Percentiles rank a stretch among this genome's conserved stretches.
phyloP scores from a whole-genome alignment of 2,329 filamentous ascomycete species.

The Pestalotiopsis sp. region DNA sequence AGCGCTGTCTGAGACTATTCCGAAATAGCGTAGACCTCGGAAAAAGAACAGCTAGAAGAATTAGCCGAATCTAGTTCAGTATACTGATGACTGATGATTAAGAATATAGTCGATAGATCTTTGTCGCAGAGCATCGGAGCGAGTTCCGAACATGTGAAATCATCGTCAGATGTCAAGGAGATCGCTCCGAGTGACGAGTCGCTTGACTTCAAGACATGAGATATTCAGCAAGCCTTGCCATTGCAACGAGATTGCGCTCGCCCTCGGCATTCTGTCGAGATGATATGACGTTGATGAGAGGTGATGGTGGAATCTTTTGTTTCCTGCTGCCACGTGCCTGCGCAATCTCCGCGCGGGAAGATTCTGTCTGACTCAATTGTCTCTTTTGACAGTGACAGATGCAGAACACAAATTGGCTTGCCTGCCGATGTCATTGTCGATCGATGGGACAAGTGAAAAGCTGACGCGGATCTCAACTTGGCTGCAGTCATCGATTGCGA shows the following conservation, averaged over 20 bases:
- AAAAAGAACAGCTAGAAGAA: background rate
- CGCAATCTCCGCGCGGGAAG: background rate
- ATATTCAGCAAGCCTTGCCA: background rate
- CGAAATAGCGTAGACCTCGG: background rate
- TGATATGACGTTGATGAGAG: background rate
- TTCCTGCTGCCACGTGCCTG: background rate
- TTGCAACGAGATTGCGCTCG: background rate
- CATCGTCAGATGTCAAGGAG: background rate
- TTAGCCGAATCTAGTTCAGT: background rate
- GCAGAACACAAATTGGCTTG: background rate
- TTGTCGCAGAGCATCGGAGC: background rate
- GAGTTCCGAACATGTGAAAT: background rate
- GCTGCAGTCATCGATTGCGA: background rate
- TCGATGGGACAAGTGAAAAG: background rate
- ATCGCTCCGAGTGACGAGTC: background rate
- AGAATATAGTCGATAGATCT: background rate
- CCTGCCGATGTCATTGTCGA: background rate
- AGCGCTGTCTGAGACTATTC: background rate
- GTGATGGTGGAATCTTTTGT: background rate
- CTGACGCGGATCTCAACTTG: conserved; percentile 1
- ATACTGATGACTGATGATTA: background rate
- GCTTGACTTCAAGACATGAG: background rate
- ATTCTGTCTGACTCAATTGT: background rate
- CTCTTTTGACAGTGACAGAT: background rate
- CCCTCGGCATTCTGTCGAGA: background rate